These are phyloP conservation scores for Sugiyamaella pinicola DNA, from an alignment of 1,139 yeast genomes.

Conservation along the genomic window DNA sequence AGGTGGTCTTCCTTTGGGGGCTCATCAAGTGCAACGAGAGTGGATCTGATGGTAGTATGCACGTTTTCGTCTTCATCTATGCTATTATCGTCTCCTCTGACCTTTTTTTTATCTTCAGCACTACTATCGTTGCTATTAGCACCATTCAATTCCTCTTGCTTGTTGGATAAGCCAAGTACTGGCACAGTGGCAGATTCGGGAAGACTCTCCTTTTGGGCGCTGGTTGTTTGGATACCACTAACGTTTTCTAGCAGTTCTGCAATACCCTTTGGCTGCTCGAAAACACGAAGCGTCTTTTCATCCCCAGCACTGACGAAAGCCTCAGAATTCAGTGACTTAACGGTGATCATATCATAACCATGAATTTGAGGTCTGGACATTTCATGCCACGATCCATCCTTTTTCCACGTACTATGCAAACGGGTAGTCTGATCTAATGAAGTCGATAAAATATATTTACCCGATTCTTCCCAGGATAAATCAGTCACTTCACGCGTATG, in stretches of 20 bases:
- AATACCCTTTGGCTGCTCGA: constrained; percentile 85
- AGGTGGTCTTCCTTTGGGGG: constrained; percentile 90
- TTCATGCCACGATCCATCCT: constrained; percentile 70
- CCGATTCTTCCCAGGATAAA: constrained; percentile 67
- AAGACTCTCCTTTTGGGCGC: constrained; percentile 39
- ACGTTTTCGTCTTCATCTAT: constrained; percentile 18
- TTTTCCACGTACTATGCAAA: constrained; percentile 65
- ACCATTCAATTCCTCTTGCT: constrained; percentile 64
- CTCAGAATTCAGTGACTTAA: constrained; percentile 61
- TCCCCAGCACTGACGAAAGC: constrained; percentile 93
- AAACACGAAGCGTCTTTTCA: constrained; percentile 87
- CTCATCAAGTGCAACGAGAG: constrained; percentile 46
- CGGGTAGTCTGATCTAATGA: constrained; percentile 93
- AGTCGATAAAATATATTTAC: constrained; percentile 73
- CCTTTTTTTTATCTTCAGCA: constrained; percentile 43
- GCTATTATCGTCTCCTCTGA: constrained; percentile 21
- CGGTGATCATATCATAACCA: constrained; percentile 93
- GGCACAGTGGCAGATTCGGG: constrained; percentile 91
- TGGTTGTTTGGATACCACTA: constrained; percentile 48
- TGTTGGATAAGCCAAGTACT: constrained; percentile 90
- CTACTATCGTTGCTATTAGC: constrained; percentile 42
- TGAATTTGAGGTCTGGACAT: constrained; percentile 97
- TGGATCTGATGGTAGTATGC: constrained; percentile 24
- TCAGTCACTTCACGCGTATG: constrained; percentile 76
- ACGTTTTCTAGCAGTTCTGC: constrained; percentile 60